Base-by-base conservation (phyloP, 169 alveolate genomes). In the Condylostoma magnum region DNA sequence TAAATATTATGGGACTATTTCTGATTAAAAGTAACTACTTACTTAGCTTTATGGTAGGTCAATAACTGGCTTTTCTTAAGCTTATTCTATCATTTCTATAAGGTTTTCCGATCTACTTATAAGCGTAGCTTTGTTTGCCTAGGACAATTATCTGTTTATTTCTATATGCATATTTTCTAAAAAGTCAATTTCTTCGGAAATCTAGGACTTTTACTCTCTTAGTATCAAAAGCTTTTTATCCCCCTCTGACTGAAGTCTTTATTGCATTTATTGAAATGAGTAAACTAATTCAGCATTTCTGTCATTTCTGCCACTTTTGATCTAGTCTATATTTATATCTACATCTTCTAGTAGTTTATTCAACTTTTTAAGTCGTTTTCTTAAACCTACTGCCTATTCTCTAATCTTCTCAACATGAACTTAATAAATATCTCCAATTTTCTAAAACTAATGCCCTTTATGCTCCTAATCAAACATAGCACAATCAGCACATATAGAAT, bases 401-500 rank as follows among this genome's bases (percentile, higher is more conserved):
- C 72, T 78, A 6, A 92, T 87, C 31, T 60, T 55, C 54, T 87
- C 82, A 36, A 85, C 63, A 67, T 89, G 93, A 4, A 66, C 46
- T 38, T 83, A 74, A 48, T 79, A 86, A 4, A 89, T 88, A 25
- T 69, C 76, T 38, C 67, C 55, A 2, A 92, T 67, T 37, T 89
- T 86, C 68, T 92, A 88, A 72, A 92, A 85, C 56, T 82, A 77
- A 80, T 92, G 97, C n/a, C 43, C 71, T 82, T 87, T 85, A 69
- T 92, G 97, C 5, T 80, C 82, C 12, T 72, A 66, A 38, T 86
- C 87, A 80, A 92, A 83, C 93, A 92, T 87, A 12, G 92, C 94
- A 57, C 97, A 92, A 56, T 92, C 97, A 37, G 94, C 85, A 69
- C 97, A 92, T 28, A 92, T 77, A 8, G 97, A 92, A 33, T 56